Conservation (phyloP, 805 yeast genomes). For the Maudiozyma pseudohumilis region DNA sequence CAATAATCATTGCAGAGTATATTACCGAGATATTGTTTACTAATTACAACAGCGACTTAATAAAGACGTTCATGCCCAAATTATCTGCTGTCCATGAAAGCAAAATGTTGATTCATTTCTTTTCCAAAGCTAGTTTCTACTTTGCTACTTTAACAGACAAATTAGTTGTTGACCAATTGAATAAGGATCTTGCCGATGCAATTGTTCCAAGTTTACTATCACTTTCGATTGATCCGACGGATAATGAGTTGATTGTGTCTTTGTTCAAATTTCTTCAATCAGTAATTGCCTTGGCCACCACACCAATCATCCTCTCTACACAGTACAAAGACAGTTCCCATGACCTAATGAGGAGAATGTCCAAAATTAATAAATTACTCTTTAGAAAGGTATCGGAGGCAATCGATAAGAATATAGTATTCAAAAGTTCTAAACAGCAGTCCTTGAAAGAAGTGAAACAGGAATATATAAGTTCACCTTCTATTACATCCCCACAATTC, state of each 20-base stretch:
- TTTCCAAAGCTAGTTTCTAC: slow-evolving; percentile 20
- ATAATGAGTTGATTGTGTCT: slow-evolving; percentile 17
- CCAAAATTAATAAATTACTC: slow-evolving; percentile 19
- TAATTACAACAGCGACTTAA: slow-evolving; percentile 23
- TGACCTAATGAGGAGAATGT: slow-evolving; percentile 14
- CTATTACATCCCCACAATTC: slow-evolving; percentile 25
- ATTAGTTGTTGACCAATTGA: slow-evolving; percentile 22
- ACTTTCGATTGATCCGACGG: slow-evolving; percentile 6
- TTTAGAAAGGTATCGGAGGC: slow-evolving; percentile 14
- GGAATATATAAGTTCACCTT: slow-evolving; percentile 19
- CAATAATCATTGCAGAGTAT: slow-evolving; percentile 21
- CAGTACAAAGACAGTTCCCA: slow-evolving; percentile 10
- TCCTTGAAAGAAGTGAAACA: slow-evolving; percentile 9
- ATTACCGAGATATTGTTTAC: slow-evolving; percentile 22
- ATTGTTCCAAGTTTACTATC: slow-evolving; percentile 19
- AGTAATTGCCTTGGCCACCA: slow-evolving; percentile 9
- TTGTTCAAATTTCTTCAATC: slow-evolving; percentile 22
- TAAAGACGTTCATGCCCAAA: slow-evolving; percentile 18
- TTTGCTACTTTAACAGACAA: slow-evolving; percentile 22
- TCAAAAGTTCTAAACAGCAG: slow-evolving; percentile 10
- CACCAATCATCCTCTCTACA: slow-evolving; percentile 11
- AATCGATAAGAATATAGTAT: slow-evolving; percentile 17
- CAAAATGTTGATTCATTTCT: slow-evolving; percentile 18
- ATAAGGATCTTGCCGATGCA: slow-evolving; percentile 15
- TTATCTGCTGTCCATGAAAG: slow-evolving; percentile 12